Conservation (phyloP, 2,329 filamentous ascomycete species). For the Thelonectria discophora region DNA sequence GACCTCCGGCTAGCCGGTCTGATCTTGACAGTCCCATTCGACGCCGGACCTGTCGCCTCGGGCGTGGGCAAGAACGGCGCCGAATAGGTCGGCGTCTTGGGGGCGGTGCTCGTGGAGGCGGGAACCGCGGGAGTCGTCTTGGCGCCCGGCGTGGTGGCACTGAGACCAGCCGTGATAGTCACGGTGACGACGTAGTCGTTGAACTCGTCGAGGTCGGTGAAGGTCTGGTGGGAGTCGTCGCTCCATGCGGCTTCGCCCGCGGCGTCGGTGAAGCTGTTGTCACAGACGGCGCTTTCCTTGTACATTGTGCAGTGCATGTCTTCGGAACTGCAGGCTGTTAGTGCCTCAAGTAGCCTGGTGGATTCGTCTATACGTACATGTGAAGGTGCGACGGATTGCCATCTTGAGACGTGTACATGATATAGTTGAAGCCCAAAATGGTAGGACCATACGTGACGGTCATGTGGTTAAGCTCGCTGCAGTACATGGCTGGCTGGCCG, state of each 20-base stretch:
- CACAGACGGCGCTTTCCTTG: background rate
- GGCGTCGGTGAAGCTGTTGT: background rate
- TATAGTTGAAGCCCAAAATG: background rate
- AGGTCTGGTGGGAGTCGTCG: background rate
- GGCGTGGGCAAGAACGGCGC: background rate
- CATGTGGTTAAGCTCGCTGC: background rate
- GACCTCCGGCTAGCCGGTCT: no score
- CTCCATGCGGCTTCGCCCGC: background rate
- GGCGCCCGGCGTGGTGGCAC: background rate
- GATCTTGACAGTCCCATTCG: no score
- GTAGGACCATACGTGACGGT: slow-evolving; percentile 2
- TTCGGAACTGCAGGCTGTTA: background rate
- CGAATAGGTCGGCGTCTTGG: background rate
- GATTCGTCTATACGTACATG: no score
- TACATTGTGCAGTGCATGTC: background rate
- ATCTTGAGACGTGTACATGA: background rate
- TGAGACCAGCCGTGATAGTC: background rate
- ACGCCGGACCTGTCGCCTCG: background rate
- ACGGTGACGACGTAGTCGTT: background rate
- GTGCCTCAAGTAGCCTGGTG: background rate
- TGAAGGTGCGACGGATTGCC: background rate
- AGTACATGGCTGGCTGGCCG: background rate
- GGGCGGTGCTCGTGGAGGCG: background rate
- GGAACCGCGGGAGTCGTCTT: background rate
- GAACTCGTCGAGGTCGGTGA: background rate